These are phyloP conservation scores for Apophysomyces variabilis DNA, from an alignment of 371 early-diverging fungal species.

Conservation along the genomic window DNA sequence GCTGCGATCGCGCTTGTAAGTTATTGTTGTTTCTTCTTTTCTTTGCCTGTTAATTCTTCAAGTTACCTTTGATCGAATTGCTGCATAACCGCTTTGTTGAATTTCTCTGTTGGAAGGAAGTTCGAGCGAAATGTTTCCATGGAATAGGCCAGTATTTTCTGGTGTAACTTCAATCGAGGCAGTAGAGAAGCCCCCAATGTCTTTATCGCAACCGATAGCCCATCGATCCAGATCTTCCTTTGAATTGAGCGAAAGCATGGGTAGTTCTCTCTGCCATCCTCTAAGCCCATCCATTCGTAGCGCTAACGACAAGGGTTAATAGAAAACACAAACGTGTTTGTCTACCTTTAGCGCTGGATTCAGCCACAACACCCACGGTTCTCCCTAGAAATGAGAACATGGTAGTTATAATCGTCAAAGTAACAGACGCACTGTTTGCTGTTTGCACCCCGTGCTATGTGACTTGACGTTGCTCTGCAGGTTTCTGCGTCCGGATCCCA, in stretches of 20 bases:
- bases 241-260: conserved; percentile 64
- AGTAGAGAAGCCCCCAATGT: conserved; percentile 84
- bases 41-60: too few relatives aligned
- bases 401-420: neutral
- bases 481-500: too few relatives aligned
- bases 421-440: too few relatives aligned
- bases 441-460: too few relatives aligned
- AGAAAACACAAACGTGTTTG: neutral
- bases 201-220: conserved; percentile 87
- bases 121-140: conserved; percentile 80
- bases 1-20: conserved; percentile 1
- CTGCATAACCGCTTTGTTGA: conserved; percentile 89
- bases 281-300: conserved; percentile 50
- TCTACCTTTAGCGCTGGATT: conserved; percentile 60
- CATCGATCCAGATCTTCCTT: conserved; percentile 71
- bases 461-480: too few relatives aligned
- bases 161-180: conserved; percentile 64
- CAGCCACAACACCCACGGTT: conserved; percentile 52
- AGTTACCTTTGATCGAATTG: conserved; percentile 74
- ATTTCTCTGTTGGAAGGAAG: conserved; percentile 77
- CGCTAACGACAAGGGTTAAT: conserved; percentile 18
- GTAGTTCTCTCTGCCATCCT: conserved; percentile 71
- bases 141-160: conserved; percentile 68
- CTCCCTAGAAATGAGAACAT: conserved; percentile 60
- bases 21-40: neutral